These are phyloP conservation scores for Candida nitratophila DNA, from an alignment of 805 yeast genomes.

Conservation along the genomic window DNA sequence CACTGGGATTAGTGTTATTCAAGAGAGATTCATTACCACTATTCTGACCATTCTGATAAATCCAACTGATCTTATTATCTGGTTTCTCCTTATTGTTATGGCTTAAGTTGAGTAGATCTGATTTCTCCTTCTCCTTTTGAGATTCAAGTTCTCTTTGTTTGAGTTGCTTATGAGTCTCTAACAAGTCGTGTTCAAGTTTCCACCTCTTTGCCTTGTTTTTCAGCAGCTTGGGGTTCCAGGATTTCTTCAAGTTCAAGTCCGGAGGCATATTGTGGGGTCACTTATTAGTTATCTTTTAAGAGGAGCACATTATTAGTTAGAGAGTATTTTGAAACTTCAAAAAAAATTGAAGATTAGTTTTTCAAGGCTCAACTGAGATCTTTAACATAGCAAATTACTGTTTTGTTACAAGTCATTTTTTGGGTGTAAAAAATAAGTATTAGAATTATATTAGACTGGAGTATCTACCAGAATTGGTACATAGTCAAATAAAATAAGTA, in stretches of 20 bases:
- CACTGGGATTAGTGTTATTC: slow-evolving; percentile 29
- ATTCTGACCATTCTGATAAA: slow-evolving; percentile 48
- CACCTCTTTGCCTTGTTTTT: slow-evolving; percentile 83
- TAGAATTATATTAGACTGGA: too few relatives aligned
- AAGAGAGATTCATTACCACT: slow-evolving; percentile 13
- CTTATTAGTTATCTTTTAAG: neutral
- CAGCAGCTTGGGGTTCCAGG: slow-evolving; percentile 91
- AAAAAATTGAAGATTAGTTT: too few relatives aligned
- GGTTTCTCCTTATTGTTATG: slow-evolving; percentile 14
- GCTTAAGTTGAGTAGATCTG: slow-evolving; percentile 39
- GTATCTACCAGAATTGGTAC: too few relatives aligned
- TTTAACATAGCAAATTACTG: too few relatives aligned
- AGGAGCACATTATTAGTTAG: neutral
- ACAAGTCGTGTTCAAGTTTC: slow-evolving; percentile 70
- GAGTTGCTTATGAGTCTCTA: slow-evolving; percentile 61
- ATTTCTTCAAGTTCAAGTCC: slow-evolving; percentile 83
- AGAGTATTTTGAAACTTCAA: too few relatives aligned
- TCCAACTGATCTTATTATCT: slow-evolving; percentile 66
- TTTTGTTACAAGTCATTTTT: too few relatives aligned
- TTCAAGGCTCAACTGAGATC: too few relatives aligned
- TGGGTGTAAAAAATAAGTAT: too few relatives aligned
- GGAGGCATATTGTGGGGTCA: slow-evolving; percentile 37
- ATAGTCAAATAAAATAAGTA: too few relatives aligned
- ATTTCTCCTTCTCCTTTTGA: slow-evolving; percentile 50
- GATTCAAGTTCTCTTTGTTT: slow-evolving; percentile 60